These are phyloP conservation scores for Pyrenophora teres DNA, from an alignment of 2,329 filamentous ascomycete species.

Conservation along the genomic window DNA sequence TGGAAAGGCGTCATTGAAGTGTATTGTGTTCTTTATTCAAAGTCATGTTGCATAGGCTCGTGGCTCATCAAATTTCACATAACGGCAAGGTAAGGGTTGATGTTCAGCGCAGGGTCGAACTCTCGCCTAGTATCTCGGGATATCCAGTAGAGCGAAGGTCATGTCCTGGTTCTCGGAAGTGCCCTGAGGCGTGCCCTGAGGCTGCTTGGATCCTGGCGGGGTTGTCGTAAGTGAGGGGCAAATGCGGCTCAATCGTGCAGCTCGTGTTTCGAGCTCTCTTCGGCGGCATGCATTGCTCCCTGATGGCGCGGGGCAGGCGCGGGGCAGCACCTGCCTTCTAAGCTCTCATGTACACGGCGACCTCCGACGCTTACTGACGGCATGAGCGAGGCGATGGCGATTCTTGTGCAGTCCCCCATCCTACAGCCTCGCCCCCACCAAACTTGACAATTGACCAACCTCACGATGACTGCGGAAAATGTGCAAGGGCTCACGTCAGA, in stretches of 20 bases:
- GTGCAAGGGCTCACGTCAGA: conserved; percentile 66
- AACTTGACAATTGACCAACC: too few relatives aligned
- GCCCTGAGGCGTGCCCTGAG: too few relatives aligned
- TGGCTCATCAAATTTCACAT: too few relatives aligned
- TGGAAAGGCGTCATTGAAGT: too few relatives aligned
- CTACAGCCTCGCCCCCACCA: not conserved
- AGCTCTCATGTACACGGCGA: conserved; percentile 20
- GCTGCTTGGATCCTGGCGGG: not conserved
- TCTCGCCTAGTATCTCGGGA: too few relatives aligned
- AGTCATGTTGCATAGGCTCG: too few relatives aligned
- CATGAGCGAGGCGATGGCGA: not conserved
- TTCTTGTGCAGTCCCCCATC: not conserved
- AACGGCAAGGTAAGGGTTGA: too few relatives aligned
- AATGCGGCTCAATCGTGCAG: not conserved
- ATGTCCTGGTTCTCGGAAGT: too few relatives aligned
- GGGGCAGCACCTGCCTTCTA: conserved; percentile 10
- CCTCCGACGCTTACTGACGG: conserved; percentile 26
- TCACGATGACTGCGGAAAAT: conserved; percentile 22
- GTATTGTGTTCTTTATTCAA: too few relatives aligned
- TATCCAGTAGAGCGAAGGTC: too few relatives aligned
- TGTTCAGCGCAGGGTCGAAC: too few relatives aligned
- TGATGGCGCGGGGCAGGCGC: conserved; percentile 12
- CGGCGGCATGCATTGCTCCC: not conserved
- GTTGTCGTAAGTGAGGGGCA: not conserved
- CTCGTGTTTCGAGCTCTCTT: not conserved